phyloP scores from a whole-genome alignment of 2,329 filamentous ascomycete species.

The Teratosphaeriaceae sp. region DNA sequence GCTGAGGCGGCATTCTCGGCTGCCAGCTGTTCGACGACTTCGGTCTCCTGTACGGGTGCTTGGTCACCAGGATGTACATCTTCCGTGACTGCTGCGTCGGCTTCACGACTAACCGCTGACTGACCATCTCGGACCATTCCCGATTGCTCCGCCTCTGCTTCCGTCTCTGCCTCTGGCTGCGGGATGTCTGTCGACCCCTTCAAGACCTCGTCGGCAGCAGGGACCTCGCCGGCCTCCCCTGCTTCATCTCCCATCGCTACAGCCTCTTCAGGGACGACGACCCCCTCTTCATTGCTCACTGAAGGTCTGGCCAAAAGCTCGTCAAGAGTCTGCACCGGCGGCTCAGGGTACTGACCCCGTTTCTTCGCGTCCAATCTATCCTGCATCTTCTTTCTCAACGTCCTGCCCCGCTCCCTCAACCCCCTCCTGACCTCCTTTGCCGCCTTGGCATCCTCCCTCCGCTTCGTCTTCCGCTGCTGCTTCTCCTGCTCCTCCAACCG shows the following conservation, averaged over 20 bases:
- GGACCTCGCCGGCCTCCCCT: neutral
- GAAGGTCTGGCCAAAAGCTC: neutral
- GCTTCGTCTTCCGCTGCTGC: neutral
- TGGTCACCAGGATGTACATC: no score
- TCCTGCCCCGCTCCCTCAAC: neutral
- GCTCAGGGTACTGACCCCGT: neutral
- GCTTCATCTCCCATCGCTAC: neutral
- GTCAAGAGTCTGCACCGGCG: neutral
- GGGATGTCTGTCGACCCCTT: neutral
- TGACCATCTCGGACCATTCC: no score
- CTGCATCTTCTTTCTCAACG: neutral
- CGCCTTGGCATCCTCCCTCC: conserved; percentile 1
- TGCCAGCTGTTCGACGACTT: no score
- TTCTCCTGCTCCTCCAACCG: neutral
- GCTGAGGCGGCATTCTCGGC: no score
- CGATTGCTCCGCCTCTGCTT: no score
- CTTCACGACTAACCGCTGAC: no score
- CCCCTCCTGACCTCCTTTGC: neutral
- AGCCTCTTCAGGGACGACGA: neutral
- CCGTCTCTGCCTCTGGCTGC: neutral
- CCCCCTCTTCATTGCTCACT: neutral
- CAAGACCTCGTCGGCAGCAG: no score
- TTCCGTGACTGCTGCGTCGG: no score
- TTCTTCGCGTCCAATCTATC: conserved; percentile 1
- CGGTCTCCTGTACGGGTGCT: no score